phyloP scores from a whole-genome alignment of 345 rosid species.

The Lepidium didymum region DNA sequence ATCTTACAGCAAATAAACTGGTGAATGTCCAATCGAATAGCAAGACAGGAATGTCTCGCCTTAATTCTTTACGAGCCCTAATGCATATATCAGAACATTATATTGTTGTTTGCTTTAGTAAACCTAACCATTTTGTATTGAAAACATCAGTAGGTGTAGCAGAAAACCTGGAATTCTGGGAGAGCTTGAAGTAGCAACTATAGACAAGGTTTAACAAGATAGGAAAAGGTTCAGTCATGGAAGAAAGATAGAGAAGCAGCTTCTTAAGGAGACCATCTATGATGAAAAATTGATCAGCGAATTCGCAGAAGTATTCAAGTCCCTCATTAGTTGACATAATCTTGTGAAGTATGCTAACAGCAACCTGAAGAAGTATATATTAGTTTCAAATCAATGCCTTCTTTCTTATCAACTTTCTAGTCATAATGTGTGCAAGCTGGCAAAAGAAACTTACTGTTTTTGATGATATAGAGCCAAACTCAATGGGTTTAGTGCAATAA shows the following conservation, averaged over 20 bases:
- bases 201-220: constrained; percentile 12
- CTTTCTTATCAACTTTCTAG: not conserved
- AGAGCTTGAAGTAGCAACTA: constrained; percentile 40
- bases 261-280: constrained; percentile 20
- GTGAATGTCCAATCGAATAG: constrained; percentile 11
- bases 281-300: constrained; percentile 26
- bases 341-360: constrained; percentile 31
- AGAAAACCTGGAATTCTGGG: constrained; percentile 40
- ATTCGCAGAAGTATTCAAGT: constrained; percentile 32
- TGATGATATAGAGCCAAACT: constrained; percentile 30
- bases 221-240: not conserved
- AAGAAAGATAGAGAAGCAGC: constrained; percentile 17
- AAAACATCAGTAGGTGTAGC: not conserved
- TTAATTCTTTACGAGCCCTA: constrained; percentile 21
- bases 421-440: not conserved
- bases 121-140: not conserved
- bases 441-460: constrained; percentile 32
- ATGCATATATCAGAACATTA: constrained; percentile 1
- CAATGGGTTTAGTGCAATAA: constrained; percentile 30
- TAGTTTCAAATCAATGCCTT: not conserved
- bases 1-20: constrained; percentile 21
- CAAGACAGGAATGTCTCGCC: constrained; percentile 10
- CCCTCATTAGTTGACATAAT: constrained; percentile 32
- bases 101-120: not conserved
- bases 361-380: constrained; percentile 31